phyloP scores from a whole-genome alignment of 2,329 filamentous ascomycete genomes.

The Fusarium siculi region DNA sequence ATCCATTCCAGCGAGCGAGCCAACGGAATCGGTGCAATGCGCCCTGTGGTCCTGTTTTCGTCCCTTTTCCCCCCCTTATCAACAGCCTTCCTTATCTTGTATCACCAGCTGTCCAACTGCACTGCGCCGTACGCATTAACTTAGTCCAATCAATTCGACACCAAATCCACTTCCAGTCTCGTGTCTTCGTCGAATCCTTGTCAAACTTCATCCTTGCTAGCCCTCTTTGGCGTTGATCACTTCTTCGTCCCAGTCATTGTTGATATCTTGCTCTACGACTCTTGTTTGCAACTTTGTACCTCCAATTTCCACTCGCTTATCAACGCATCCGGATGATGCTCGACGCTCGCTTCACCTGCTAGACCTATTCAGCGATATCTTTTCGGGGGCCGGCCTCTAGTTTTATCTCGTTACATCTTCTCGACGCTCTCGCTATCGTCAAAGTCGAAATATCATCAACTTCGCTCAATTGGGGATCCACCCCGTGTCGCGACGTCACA shows the following conservation, averaged over 20 bases:
- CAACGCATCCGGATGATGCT: slow-evolving; percentile 33
- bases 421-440: slow-evolving; percentile 6
- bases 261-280: slow-evolving; percentile 15
- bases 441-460: slow-evolving; percentile 4
- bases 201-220: slow-evolving; percentile 21
- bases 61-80: neutral
- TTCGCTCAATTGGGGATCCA: slow-evolving; percentile 18
- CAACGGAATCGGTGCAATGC: slow-evolving; percentile 2
- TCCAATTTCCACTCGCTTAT: slow-evolving; percentile 21
- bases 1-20: neutral
- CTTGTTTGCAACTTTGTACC: slow-evolving; percentile 23
- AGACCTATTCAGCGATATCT: slow-evolving; percentile 1
- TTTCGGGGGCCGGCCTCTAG: slow-evolving; percentile 4
- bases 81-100: slow-evolving; percentile 16
- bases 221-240: slow-evolving; percentile 21
- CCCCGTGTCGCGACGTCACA: slow-evolving; percentile 23
- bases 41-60: slow-evolving; percentile 1
- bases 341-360: slow-evolving; percentile 36
- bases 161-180: slow-evolving; percentile 30
- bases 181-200: slow-evolving; percentile 35
- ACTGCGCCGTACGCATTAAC: slow-evolving; percentile 16
- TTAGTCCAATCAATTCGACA: slow-evolving; percentile 34
- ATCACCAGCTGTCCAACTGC: slow-evolving; percentile 9
- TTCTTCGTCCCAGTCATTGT: slow-evolving; percentile 6
- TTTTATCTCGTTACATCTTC: neutral